Conservation (phyloP, 2,329 filamentous ascomycete genomes). For the Cephalotrichum gorgonifer region DNA sequence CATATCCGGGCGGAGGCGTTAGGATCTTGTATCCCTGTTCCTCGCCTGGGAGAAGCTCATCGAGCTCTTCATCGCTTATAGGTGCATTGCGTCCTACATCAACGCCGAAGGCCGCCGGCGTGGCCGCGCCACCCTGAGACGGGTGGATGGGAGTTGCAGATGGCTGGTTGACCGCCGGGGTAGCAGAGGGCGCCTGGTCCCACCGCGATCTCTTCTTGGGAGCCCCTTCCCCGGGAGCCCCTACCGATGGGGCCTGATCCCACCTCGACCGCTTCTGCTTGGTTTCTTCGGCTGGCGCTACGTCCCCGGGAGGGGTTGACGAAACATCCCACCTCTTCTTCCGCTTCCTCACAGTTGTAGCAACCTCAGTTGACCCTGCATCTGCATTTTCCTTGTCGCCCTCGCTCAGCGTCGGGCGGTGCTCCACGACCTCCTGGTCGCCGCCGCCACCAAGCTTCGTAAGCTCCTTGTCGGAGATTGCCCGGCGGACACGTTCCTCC, state of each 20-base stretch:
- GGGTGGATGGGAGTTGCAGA: conserved; percentile 70
- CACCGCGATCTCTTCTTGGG: conserved; percentile 75
- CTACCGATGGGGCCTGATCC: conserved; percentile 65
- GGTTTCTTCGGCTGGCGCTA: conserved; percentile 36
- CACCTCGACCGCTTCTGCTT: conserved; percentile 74
- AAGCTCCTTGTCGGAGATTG: conserved; percentile 64
- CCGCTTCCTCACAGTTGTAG: conserved; percentile 59
- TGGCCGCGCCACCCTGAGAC: conserved; percentile 43
- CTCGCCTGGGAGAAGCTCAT: conserved; percentile 79
- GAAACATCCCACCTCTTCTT: conserved; percentile 92
- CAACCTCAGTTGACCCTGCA: conserved; percentile 54
- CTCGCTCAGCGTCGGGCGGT: conserved; percentile 57
- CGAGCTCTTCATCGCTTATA: conserved; percentile 87
- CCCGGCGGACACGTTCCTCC: conserved; percentile 72
- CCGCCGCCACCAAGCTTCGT: conserved; percentile 43
- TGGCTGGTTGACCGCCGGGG: conserved; percentile 63
- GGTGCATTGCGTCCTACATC: conserved; percentile 76
- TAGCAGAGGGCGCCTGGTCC: conserved; percentile 81
- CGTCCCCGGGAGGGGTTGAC: conserved; percentile 43
- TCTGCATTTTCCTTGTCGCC: conserved; percentile 66
- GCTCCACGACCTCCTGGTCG: conserved; percentile 41
- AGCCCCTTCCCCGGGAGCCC: conserved; percentile 43
- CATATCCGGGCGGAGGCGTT: conserved; percentile 84
- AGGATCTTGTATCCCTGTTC: conserved; percentile 88
- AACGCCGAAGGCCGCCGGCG: conserved; percentile 60